Conservation (phyloP, 2,329 filamentous ascomycete genomes). For the Cercospora janseana region DNA sequence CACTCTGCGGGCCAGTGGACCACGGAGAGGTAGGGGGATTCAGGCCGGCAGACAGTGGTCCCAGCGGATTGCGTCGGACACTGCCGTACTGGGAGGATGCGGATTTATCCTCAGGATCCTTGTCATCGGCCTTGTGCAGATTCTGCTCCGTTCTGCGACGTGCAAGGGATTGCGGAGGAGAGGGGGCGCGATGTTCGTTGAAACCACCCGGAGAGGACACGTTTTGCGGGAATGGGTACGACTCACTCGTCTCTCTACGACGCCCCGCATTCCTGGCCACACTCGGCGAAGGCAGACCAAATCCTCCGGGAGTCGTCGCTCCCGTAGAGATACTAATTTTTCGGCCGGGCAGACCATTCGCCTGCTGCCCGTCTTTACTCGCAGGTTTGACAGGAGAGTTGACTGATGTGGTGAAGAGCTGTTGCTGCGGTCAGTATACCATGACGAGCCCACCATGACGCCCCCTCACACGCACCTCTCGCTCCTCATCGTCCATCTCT, state of each 20-base stretch:
- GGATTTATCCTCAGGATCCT: constrained; percentile 40
- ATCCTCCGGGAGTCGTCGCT: constrained; percentile 62
- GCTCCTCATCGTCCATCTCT: constrained; percentile 68
- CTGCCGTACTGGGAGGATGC: constrained; percentile 48
- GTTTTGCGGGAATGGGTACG: constrained; percentile 55
- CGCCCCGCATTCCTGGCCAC: constrained; percentile 67
- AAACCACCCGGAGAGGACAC: constrained; percentile 58
- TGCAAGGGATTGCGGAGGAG: constrained; percentile 59
- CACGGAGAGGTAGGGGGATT: constrained; percentile 56
- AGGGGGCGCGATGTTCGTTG: constrained; percentile 62
- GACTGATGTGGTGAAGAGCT: constrained; percentile 82
- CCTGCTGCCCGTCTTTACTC: constrained; percentile 60
- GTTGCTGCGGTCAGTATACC: constrained; percentile 24
- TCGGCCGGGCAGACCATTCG: constrained; percentile 62
- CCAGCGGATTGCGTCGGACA: constrained; percentile 57
- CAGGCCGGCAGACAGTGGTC: constrained; percentile 52
- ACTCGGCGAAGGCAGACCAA: constrained; percentile 71
- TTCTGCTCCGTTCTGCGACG: constrained; percentile 63
- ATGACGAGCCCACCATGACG: not conserved
- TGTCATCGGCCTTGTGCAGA: constrained; percentile 42
- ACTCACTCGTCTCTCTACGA: constrained; percentile 80
- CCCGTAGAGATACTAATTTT: constrained; percentile 75
- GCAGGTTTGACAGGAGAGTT: constrained; percentile 87
- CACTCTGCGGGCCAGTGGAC: constrained; percentile 56
- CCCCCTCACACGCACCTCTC: constrained; percentile 50